Percentiles rank a stretch among this genome's conserved stretches.
These are phyloP conservation scores for Corylus americana DNA, from an alignment of 306 rosid genomes.

Conservation along the genomic window DNA sequence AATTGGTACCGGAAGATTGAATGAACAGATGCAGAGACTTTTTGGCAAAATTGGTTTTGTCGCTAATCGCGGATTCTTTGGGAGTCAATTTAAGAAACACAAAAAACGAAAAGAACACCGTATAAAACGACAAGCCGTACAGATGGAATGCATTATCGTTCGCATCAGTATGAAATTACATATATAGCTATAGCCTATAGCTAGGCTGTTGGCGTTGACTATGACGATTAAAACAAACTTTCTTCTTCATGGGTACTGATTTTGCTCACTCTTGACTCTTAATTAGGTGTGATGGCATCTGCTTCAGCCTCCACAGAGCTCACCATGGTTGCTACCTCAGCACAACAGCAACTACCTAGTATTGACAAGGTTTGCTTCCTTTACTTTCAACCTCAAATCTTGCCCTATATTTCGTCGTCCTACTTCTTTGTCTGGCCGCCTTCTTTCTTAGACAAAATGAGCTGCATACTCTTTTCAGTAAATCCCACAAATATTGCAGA, in stretches of 20 bases:
- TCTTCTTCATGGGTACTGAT: too few relatives aligned
- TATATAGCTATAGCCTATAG: background rate
- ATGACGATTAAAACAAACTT: too few relatives aligned
- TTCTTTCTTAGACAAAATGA: background rate
- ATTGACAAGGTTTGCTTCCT: slow-evolving; percentile 12
- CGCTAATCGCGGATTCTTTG: too few relatives aligned
- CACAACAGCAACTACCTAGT: background rate
- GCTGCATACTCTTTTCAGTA: background rate
- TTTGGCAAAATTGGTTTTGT: too few relatives aligned
- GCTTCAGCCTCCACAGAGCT: background rate
- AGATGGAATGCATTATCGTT: too few relatives aligned
- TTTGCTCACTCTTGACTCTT: background rate
- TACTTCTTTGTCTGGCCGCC: background rate
- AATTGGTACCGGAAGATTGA: too few relatives aligned
- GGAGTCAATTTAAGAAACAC: too few relatives aligned
- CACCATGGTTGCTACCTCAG: slow-evolving; percentile 8
- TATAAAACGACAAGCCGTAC: background rate
- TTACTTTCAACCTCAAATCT: background rate
- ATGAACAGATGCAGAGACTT: too few relatives aligned
- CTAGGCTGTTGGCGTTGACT: background rate
- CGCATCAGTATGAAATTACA: too few relatives aligned
- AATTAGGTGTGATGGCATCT: slow-evolving; percentile 7
- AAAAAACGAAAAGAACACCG: background rate
- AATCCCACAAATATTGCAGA: background rate
- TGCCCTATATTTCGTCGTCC: background rate